A percentile compares a stretch with the other conserved stretches of the same genome.
phyloP scores from a whole-genome alignment of 2,329 filamentous ascomycete genomes.

The Pseudogymnoascus sp. region DNA sequence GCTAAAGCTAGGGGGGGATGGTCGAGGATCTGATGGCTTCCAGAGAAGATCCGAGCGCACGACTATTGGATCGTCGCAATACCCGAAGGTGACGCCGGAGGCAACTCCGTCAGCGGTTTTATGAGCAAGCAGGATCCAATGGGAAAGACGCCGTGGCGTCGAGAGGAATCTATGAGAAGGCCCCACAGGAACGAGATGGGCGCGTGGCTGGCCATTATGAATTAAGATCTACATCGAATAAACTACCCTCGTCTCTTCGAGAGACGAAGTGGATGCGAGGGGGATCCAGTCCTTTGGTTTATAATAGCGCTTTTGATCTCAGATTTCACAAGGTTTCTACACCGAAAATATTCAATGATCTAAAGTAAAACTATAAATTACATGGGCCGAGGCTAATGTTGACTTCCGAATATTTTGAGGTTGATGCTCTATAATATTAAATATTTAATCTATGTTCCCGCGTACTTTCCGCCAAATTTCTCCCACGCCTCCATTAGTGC shows the following conservation, averaged over 20 bases:
- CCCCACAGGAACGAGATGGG: background rate
- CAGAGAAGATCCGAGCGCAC: conserved; percentile 16
- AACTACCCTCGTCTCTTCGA: no score
- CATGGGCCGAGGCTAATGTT: no score
- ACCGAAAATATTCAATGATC: no score
- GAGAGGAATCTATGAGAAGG: conserved; percentile 12
- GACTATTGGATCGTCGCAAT: conserved; percentile 16
- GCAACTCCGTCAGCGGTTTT: conserved; percentile 7
- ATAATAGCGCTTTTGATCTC: no score
- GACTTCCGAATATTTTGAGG: background rate
- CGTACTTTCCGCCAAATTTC: background rate
- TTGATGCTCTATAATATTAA: background rate
- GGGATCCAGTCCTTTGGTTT: no score
- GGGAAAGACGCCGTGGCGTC: conserved; percentile 19
- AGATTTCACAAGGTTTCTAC: no score
- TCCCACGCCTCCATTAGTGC: background rate
- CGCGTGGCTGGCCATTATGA: background rate
- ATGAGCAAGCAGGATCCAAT: conserved; percentile 20
- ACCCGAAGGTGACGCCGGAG: conserved; percentile 3
- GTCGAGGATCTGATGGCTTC: conserved; percentile 11
- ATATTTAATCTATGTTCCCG: background rate
- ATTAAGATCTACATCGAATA: background rate
- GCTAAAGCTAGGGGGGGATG: background rate
- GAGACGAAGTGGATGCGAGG: no score
- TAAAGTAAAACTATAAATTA: no score